Percentiles rank a stretch among this genome's conserved stretches.
Evolutionary conservation across 129 eudicot genomes (phyloP).

Genomic region (Tanacetum coccineum): DNA sequence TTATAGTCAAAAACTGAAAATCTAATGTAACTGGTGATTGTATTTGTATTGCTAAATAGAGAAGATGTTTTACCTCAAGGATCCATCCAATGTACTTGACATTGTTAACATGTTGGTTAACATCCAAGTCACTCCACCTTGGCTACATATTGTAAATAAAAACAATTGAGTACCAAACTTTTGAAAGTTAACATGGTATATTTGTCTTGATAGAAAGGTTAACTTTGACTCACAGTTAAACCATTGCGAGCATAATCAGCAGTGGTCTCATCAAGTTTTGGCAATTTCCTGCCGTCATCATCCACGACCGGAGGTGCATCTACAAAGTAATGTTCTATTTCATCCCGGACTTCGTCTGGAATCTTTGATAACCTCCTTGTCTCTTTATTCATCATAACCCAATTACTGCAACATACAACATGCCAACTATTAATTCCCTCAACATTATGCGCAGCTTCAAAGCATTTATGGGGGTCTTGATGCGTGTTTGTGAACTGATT

Average conservation of each 20-base stretch:
- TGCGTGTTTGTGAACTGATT: no score
- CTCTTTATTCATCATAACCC: slow-evolving; percentile 96
- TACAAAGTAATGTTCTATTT: slow-evolving; percentile 58
- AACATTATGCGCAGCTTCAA: no score
- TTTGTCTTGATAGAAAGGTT: not conserved
- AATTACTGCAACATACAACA: slow-evolving; percentile 40
- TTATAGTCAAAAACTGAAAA: no score
- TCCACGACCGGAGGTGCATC: slow-evolving; percentile 83
- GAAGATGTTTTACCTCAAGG: slow-evolving; percentile 54
- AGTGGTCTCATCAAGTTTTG: slow-evolving; percentile 71
- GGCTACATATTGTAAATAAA: slow-evolving; percentile 42
- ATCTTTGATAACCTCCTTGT: slow-evolving; percentile 79
- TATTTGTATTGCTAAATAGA: not conserved
- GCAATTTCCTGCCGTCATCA: slow-evolving; percentile 66
- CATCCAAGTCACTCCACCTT: slow-evolving; percentile 85
- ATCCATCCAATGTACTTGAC: slow-evolving; percentile 89
- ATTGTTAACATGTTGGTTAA: slow-evolving; percentile 91
- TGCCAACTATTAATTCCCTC: no score
- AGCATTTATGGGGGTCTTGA: no score
- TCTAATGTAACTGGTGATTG: not conserved
- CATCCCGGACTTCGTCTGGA: slow-evolving; percentile 37
- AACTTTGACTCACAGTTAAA: slow-evolving; percentile 59
- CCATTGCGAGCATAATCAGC: slow-evolving; percentile 69
- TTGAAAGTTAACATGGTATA: not conserved
- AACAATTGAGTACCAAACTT: not conserved